These are phyloP conservation scores for Asparagopsis taxiformis DNA, from an alignment of 31 red algal genomes.

Conservation along the genomic window DNA sequence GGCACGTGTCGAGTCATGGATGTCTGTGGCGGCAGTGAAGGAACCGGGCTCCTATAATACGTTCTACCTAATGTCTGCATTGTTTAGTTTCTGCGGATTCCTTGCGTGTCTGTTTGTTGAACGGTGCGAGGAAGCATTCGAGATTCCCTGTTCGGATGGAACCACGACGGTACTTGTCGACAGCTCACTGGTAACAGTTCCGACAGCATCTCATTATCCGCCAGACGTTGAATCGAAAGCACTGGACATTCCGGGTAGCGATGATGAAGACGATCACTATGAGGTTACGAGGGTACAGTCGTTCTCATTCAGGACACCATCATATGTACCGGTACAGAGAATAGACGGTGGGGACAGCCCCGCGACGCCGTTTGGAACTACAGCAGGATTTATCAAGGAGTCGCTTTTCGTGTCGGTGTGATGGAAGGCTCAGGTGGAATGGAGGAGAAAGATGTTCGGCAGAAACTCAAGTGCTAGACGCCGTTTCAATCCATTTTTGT, in stretches of 20 bases:
- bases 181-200: neutral
- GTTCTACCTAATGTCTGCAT: neutral
- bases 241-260: neutral
- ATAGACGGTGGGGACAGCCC: neutral
- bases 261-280: neutral
- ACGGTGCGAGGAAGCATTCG: neutral
- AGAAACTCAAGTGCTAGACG: neutral
- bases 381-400: neutral
- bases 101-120: neutral
- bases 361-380: neutral
- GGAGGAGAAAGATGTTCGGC: neutral
- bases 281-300: neutral
- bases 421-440: neutral
- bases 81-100: slow-evolving; percentile 8
- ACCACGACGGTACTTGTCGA: neutral
- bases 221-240: neutral
- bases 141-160: neutral
- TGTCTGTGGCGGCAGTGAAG: neutral
- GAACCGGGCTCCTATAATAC: neutral
- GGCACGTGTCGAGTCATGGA: neutral
- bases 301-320: neutral
- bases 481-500: no score
- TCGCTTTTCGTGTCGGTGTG: neutral
- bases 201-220: neutral
- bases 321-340: neutral